Base-by-base conservation (phyloP, 2,329 filamentous ascomycete genomes). In the Pezicula carpinea region DNA sequence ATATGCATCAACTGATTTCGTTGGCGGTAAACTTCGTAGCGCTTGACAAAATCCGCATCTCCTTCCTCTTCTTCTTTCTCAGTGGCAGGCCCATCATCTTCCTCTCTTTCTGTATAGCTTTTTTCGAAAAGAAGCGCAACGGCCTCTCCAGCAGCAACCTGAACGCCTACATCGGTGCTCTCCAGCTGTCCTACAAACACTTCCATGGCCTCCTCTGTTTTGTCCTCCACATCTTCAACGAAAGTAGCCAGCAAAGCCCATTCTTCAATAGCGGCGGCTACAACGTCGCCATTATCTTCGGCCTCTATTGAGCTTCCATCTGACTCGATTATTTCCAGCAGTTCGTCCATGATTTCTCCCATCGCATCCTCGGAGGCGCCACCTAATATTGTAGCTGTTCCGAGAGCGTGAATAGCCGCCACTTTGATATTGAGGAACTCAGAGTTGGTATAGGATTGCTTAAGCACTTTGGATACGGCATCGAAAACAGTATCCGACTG, bases 101-200 rank as follows among this genome's bases (percentile, higher is more conserved):
- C 69, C 34, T 79, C 74, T 13, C 66, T 64, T 26, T 67, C 62
- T 2, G 66, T 67, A 6, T 53, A 69, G 50, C 51, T 85, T 64
- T 86, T 87, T 60, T 89, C 85, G 60, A 81, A 87, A 2, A 88
- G 66, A 2, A 88, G 66, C 1, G 85, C 85, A 53, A 89, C 87
- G 58, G 84, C 84, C 60, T 87, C 82, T 14, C 83, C 85, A 1
- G 84, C 81, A 1, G 85, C 82, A 40, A 87, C 78, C 57, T 86
- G 83, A 1, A 88, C 83, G 7, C 68, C 65, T 0, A 77, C 67
- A 49, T 83, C 77, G 33, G 71, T 72, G 56, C 80, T 83, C 35
- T 84, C 76, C 19, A 89, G 74, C 63, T 89, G 85, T 36, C 87
- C 84, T 23, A 84, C 76, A 53, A 88, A 83, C 2, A 80, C 78